Base-by-base conservation (phyloP, 768 basidiomycete genomes). In the Russula compacta region DNA sequence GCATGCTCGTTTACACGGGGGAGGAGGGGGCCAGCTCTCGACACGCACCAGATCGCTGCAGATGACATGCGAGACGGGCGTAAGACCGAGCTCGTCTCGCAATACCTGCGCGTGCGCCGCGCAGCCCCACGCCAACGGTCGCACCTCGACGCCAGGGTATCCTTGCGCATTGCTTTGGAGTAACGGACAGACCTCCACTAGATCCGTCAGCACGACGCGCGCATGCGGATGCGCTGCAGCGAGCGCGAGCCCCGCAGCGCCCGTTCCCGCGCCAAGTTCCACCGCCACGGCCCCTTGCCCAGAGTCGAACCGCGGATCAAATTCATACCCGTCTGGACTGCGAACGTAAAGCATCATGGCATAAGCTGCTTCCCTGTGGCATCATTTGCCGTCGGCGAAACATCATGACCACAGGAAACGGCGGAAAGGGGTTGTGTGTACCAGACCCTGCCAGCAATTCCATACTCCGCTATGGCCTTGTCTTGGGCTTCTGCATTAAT, bases 391-490 rank as follows among this genome's bases (percentile, higher is more conserved):
- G 52, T 59, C 55, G 59, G 47, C 66, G 67, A 48, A 71, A 78
- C n/a, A n/a, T 2, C 84, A 29, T 84, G 55, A 88, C 68, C 48
- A 69, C 65, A 21, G 65, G 59, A 44, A 67, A 33, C 12, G 58
- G 35, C n/a, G 61, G 51, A 33, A 50, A 44, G 48, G 65, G 11
- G 39, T 29, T 29, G 2, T 8, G 64, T 35, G 66, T 69, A 89
- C 92, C 91, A 93, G 50, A 94, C 83, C 72, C 88, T 78, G 36
- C 90, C 89, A 8, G 90, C 92, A 58, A 94, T 93, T 5, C 91
- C 90, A 69, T 87, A 92, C 66, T 75, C 75, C 15, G 76, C 72
- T 56, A 93, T 93, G 6, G 86, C 82, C 15, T 76, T 71, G 59
- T 74, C 74, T 70, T 88, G 87, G 48, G 72, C 74, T 50, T 65